Conservation (phyloP, 108 stramenopile genomes). For the Stephanodiscus triporus region DNA sequence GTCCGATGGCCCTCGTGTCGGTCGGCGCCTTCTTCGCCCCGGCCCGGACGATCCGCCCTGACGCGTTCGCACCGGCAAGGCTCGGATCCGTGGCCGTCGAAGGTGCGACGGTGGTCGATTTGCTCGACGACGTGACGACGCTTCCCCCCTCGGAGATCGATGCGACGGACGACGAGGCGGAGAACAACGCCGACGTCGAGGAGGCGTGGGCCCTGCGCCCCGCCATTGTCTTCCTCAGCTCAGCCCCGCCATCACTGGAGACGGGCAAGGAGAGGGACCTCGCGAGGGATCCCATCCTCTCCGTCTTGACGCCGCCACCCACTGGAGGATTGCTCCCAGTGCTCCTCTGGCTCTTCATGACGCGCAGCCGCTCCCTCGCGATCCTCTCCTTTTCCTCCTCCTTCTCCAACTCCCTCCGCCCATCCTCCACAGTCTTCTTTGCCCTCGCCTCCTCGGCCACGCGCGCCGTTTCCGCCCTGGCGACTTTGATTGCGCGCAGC, state of each 20-base stretch:
- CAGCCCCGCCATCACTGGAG: neutral
- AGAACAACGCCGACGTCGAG: neutral
- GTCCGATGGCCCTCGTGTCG: too few species aligned
- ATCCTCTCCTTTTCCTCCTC: slow-evolving; percentile 46
- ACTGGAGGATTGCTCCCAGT: neutral
- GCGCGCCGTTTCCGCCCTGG: slow-evolving; percentile 28
- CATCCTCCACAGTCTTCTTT: slow-evolving; percentile 16
- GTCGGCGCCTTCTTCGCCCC: neutral
- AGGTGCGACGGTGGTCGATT: slow-evolving; percentile 11
- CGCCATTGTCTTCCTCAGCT: slow-evolving; percentile 1
- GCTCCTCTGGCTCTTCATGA: slow-evolving; percentile 33
- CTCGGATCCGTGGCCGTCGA: slow-evolving; percentile 16
- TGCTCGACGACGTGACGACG: neutral
- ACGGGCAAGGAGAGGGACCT: neutral
- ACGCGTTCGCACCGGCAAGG: slow-evolving; percentile 24
- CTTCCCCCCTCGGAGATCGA: neutral
- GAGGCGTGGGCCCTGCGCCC: neutral
- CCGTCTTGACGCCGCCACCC: neutral
- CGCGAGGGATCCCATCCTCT: neutral
- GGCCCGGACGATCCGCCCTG: slow-evolving; percentile 25
- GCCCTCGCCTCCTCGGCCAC: slow-evolving; percentile 35
- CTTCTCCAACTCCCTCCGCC: slow-evolving; percentile 19
- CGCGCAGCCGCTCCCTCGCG: slow-evolving; percentile 35
- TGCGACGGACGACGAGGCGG: neutral
- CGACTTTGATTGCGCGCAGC: slow-evolving; percentile 23